Conservation (phyloP, 2,329 filamentous ascomycete species). For the Ilyonectria destructans region DNA sequence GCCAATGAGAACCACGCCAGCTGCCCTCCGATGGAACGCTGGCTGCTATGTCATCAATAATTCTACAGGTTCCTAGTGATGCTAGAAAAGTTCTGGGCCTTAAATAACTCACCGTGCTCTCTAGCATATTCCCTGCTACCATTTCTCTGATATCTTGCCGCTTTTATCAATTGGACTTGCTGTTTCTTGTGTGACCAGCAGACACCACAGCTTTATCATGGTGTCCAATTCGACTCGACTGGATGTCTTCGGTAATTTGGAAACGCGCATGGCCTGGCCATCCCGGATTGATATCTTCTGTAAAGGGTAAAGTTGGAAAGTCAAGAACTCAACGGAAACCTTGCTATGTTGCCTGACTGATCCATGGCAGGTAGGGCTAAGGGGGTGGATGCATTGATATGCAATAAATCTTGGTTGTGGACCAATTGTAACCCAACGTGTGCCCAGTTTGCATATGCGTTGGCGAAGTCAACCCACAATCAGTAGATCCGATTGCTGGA, state of each 20-base stretch:
- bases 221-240: neutral
- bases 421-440: slow-evolving; percentile 15
- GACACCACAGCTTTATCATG: neutral
- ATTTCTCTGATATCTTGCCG: neutral
- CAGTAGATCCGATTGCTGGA: slow-evolving; percentile 1
- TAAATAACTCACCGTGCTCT: slow-evolving; percentile 24
- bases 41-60: slow-evolving; percentile 8
- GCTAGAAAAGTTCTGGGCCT: neutral
- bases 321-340: neutral
- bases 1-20: neutral
- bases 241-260: neutral
- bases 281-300: neutral
- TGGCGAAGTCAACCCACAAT: slow-evolving; percentile 1
- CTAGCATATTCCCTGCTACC: neutral
- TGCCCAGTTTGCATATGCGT: slow-evolving; percentile 17
- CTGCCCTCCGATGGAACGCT: slow-evolving; percentile 18
- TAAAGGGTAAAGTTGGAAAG: neutral
- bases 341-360: slow-evolving; percentile 9
- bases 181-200: slow-evolving; percentile 9
- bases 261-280: neutral
- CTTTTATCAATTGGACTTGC: neutral
- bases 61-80: slow-evolving; percentile 4
- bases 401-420: slow-evolving; percentile 1
- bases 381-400: neutral
- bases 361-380: slow-evolving; percentile 6